phyloP scores from a whole-genome alignment of 495 filamentous ascomycete genomes.

The Aspergillus sparsus region DNA sequence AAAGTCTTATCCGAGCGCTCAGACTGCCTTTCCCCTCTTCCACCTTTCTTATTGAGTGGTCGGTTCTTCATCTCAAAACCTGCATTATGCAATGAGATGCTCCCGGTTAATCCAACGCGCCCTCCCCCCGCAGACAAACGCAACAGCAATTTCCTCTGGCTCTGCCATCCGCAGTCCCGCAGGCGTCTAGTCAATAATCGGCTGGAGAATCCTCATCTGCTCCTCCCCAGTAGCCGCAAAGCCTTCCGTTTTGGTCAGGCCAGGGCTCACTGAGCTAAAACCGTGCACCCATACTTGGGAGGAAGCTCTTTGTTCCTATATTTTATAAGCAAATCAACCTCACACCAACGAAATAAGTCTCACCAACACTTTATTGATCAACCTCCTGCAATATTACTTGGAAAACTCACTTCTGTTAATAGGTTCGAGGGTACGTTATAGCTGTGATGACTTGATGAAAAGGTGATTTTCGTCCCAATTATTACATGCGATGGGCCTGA shows the following conservation, averaged over 20 bases:
- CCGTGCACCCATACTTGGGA: conserved; percentile 33
- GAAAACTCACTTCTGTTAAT: too few relatives aligned
- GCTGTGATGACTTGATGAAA: too few relatives aligned
- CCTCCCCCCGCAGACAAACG: conserved; percentile 37
- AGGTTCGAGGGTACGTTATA: too few relatives aligned
- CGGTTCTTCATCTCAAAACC: too few relatives aligned
- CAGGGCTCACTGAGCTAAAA: conserved; percentile 36
- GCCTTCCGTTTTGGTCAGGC: conserved; percentile 36
- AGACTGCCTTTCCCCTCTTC: too few relatives aligned
- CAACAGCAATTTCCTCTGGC: conserved; percentile 44
- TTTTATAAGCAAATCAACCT: neutral
- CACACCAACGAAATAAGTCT: too few relatives aligned
- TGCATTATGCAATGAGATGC: conserved; percentile 39
- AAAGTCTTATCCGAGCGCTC: too few relatives aligned
- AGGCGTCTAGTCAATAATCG: conserved; percentile 42
- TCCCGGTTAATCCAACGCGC: conserved; percentile 45
- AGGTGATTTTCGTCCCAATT: too few relatives aligned
- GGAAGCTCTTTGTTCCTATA: conserved; percentile 31
- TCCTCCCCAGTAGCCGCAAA: conserved; percentile 35
- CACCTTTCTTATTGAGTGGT: too few relatives aligned
- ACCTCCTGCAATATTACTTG: too few relatives aligned
- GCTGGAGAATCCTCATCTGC: conserved; percentile 40
- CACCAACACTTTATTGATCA: too few relatives aligned
- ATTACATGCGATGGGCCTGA: too few relatives aligned
- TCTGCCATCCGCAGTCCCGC: conserved; percentile 37